Percentiles rank a stretch among this genome's conserved stretches.
These are phyloP conservation scores for Leccinum cinnamomeum DNA, from an alignment of 1,284 basidiomycete genomes.

Conservation along the genomic window DNA sequence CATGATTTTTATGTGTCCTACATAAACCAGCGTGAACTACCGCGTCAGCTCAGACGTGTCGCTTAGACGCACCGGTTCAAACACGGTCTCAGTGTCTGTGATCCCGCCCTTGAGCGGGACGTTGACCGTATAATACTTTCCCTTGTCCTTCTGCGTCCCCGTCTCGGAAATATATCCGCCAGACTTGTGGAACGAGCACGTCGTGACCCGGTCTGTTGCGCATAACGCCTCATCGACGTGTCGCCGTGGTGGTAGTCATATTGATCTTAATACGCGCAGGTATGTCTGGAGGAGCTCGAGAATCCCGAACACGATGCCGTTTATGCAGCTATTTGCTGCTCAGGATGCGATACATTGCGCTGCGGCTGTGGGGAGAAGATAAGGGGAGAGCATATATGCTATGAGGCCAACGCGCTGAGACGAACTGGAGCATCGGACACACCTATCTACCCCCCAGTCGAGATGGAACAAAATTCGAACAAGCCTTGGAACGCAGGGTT, in stretches of 20 bases:
- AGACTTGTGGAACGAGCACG: conserved; percentile 93
- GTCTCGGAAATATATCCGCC: conserved; percentile 83
- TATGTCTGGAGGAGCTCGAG: conserved; percentile 82
- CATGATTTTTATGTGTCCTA: conserved; percentile 83
- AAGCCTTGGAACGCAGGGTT: conserved; percentile 96
- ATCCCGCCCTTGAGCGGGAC: conserved; percentile 95
- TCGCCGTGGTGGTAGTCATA: conserved; percentile 99
- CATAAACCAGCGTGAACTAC: neutral
- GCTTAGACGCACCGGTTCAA: conserved; percentile 73
- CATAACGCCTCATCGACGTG: conserved; percentile 98
- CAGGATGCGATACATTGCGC: conserved; percentile 83
- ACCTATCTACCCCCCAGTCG: conserved; percentile 92
- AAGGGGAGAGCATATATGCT: neutral
- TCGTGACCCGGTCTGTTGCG: conserved; percentile 96
- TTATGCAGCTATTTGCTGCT: conserved; percentile 92
- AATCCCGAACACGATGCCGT: conserved; percentile 92
- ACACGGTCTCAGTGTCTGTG: conserved; percentile 74
- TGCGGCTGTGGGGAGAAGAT: conserved; percentile 52
- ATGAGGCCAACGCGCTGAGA: neutral
- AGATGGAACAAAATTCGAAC: conserved; percentile 97
- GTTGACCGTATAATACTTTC: conserved; percentile 89
- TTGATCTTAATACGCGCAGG: conserved; percentile 92
- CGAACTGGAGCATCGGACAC: conserved; percentile 21
- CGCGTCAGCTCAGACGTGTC: neutral
- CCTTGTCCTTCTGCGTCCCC: conserved; percentile 83